phyloP scores from a whole-genome alignment of 768 basidiomycete genomes.

The Phanerodontia chrysosporium region DNA sequence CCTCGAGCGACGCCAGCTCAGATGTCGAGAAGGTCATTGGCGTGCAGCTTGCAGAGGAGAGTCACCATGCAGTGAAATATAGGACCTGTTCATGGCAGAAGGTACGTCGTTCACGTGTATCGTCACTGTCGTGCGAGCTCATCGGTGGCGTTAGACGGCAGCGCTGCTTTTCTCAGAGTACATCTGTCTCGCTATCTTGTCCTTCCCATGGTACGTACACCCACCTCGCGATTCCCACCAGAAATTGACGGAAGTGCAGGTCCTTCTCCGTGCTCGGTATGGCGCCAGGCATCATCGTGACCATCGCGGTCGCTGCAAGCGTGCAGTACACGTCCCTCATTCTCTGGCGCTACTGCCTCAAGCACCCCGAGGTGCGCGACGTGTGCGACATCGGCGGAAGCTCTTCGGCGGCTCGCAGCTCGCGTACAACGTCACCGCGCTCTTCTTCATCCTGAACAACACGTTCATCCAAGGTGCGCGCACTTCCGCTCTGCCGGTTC shows the following conservation, averaged over 20 bases:
- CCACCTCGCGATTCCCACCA: neutral
- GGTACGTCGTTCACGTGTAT: slow-evolving; percentile 22
- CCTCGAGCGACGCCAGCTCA: neutral
- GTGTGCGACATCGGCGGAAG: slow-evolving; percentile 47
- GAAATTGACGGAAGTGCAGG: slow-evolving; percentile 18
- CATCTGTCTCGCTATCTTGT: slow-evolving; percentile 38
- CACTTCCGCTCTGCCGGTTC: neutral
- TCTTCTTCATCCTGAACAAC: slow-evolving; percentile 54
- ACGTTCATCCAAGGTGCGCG: slow-evolving; percentile 45
- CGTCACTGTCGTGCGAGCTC: neutral
- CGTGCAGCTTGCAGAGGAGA: slow-evolving; percentile 8
- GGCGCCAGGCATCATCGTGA: slow-evolving; percentile 40
- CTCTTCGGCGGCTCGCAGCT: slow-evolving; percentile 43
- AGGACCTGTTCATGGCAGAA: slow-evolving; percentile 47
- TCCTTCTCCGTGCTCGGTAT: slow-evolving; percentile 42
- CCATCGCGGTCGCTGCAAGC: slow-evolving; percentile 33
- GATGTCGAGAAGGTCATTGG: slow-evolving; percentile 1
- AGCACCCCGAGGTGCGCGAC: slow-evolving; percentile 45
- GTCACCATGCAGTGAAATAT: slow-evolving; percentile 31
- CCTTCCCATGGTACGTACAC: slow-evolving; percentile 20
- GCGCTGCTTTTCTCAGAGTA: slow-evolving; percentile 43
- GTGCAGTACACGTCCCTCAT: slow-evolving; percentile 45
- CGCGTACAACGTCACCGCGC: slow-evolving; percentile 46
- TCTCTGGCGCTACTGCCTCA: slow-evolving; percentile 45
- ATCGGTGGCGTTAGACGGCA: slow-evolving; percentile 30